Base-by-base conservation (phyloP, 176 grass and related monocot genomes). In the Avena eriantha region DNA sequence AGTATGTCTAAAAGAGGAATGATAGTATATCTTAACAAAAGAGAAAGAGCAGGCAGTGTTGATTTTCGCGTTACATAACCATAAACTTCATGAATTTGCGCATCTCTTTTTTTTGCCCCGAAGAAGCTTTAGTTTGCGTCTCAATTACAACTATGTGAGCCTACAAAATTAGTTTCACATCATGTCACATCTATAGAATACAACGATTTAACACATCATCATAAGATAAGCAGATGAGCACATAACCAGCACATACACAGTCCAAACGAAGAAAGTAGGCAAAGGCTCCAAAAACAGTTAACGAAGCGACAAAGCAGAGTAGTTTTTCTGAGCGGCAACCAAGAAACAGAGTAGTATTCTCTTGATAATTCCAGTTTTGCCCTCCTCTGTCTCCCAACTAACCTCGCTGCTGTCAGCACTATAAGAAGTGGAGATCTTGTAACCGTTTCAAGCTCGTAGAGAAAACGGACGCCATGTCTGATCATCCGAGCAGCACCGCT, bases 371-470 rank as follows among this genome's bases (percentile, higher is more conserved):
- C 34, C 68, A 12, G 4, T 43, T n/a, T 18, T 21, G 9, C 68
- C 35, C 68, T 70, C 68, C 10, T 35, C 36, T n/a, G 39, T 7
- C 7, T 9, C 68, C 8, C 16, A 35, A 19, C 66, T 36, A 68
- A 68, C n/a, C 34, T n/a, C n/a, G n/a, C n/a, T 69, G 15, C 3
- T 26, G 9, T 10, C 22, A 65, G 11, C 68, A 11, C 65, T 84
- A 88, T 84, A 88, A 79, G 49, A 79, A 1, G 3, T 9, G 24
- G 64, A 51, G 47, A 45, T 21, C 70, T 64, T 78, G 18, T 31
- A 77, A 48, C 21, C 16, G 29, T 47, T 81, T 35, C 29, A 53
- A 53, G 8, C 22, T 18, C 12, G 39, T 41, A 5, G 26, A 1
- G 67, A 19, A 39, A 12, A 73, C 29, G 29, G 29, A 29, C 11